Evolutionary conservation across 208 protist genomes (phyloP).

Genomic region (Crithidia fasciculata): DNA sequence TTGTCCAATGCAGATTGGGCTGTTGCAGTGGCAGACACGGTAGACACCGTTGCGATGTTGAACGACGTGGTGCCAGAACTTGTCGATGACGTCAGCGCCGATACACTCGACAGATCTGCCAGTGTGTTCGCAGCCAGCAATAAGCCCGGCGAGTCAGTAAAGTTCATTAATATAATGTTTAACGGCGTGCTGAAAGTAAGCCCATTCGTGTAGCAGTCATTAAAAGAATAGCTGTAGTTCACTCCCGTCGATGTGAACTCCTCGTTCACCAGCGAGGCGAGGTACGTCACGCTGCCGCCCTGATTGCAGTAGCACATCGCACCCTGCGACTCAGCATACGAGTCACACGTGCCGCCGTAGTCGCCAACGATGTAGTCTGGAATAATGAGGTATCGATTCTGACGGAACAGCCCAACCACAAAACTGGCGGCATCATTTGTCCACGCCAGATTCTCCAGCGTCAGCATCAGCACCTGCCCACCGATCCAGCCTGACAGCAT

Average conservation of each 20-base stretch:
- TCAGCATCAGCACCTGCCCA: conserved; percentile 32
- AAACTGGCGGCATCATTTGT: conserved; percentile 18
- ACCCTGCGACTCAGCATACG: conserved; percentile 15
- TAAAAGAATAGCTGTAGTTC: conserved; percentile 3
- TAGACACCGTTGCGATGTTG: no score
- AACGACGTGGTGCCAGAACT: no score
- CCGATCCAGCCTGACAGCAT: conserved; percentile 54
- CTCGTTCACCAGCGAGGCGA: not conserved
- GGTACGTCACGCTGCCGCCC: conserved; percentile 2
- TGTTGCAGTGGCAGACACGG: no score
- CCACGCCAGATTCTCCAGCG: conserved; percentile 18
- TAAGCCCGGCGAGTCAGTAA: not conserved
- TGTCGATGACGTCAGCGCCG: no score
- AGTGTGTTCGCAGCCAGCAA: not conserved
- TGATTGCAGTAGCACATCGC: conserved; percentile 53
- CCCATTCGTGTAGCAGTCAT: conserved; percentile 3
- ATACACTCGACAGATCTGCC: not conserved
- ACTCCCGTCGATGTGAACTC: not conserved
- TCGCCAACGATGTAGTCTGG: conserved; percentile 61
- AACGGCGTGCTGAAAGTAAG: not conserved
- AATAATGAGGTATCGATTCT: conserved; percentile 60
- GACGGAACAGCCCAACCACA: conserved; percentile 33
- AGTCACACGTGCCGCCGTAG: conserved; percentile 47
- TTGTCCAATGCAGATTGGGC: no score
- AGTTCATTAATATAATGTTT: conserved; percentile 8